phyloP scores from a whole-genome alignment of 495 filamentous ascomycete genomes.

The Xylaria scruposa region DNA sequence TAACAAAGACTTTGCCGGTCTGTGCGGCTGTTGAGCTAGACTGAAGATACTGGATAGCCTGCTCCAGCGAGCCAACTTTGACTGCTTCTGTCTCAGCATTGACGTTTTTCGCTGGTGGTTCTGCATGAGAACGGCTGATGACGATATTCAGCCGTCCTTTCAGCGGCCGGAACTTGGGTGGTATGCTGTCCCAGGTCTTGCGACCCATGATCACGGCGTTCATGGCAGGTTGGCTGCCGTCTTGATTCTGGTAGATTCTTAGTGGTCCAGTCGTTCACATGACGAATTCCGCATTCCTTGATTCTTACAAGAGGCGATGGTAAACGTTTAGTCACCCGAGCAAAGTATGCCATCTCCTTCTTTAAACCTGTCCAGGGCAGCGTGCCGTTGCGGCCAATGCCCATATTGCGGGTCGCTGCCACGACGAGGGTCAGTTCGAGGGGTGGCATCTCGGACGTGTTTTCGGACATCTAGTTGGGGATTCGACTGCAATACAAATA shows the following conservation, averaged over 20 bases:
- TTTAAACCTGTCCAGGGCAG: conserved; percentile 90
- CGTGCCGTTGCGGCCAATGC: conserved; percentile 80
- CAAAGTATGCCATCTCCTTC: conserved; percentile 93
- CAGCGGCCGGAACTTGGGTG: conserved; percentile 76
- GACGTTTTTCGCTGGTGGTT: conserved; percentile 11
- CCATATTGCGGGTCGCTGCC: conserved; percentile 76
- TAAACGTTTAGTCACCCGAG: conserved; percentile 79
- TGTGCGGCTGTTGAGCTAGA: conserved; percentile 28
- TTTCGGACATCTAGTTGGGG: not conserved
- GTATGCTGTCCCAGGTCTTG: conserved; percentile 92
- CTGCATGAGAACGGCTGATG: conserved; percentile 59
- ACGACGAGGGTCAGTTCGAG: conserved; percentile 75
- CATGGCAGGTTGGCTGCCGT: conserved; percentile 30
- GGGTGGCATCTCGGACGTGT: conserved; percentile 42
- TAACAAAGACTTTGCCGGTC: conserved; percentile 74
- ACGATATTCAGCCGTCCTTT: conserved; percentile 80
- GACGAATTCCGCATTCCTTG: not conserved
- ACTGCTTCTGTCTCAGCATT: conserved; percentile 31
- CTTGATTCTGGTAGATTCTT: conserved; percentile 20
- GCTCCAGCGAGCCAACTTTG: conserved; percentile 58
- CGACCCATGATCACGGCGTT: conserved; percentile 97
- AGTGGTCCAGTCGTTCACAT: not conserved
- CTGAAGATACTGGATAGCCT: conserved; percentile 52
- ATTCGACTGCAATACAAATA: not conserved
- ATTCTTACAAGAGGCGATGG: conserved; percentile 33